Evolutionary conservation across 352 stramenopile species (phyloP).

Genomic region (Globisporangium yorkense): DNA sequence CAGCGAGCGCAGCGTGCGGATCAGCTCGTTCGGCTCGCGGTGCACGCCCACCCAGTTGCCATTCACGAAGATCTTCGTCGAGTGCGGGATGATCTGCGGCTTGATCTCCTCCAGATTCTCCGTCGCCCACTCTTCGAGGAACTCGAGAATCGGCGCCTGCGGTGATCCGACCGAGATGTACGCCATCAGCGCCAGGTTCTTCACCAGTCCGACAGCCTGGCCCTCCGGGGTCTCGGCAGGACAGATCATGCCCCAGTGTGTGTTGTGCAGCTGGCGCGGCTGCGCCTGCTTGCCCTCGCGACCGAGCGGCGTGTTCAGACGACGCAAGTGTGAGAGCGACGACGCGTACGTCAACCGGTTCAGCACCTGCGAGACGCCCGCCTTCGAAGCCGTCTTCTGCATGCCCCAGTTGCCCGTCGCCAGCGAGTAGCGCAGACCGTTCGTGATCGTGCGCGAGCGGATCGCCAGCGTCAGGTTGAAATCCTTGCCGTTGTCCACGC

Average conservation of each 20-base stretch:
- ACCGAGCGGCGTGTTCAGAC: slow-evolving; percentile 98
- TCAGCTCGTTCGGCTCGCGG: slow-evolving; percentile 94
- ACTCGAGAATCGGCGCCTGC: slow-evolving; percentile 96
- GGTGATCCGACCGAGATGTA: slow-evolving; percentile 95
- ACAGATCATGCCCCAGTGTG: slow-evolving; percentile 99
- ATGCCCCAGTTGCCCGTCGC: slow-evolving; percentile 99
- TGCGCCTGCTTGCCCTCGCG: slow-evolving; percentile 99
- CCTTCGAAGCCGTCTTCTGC: slow-evolving; percentile 92
- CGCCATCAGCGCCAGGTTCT: slow-evolving; percentile 99
- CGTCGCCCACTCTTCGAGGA: slow-evolving; percentile 98
- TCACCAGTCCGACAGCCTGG: slow-evolving; percentile 93
- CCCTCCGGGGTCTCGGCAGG: slow-evolving; percentile 94
- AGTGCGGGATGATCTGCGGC: slow-evolving; percentile 95
- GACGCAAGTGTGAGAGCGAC: slow-evolving; percentile 97
- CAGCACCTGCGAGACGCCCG: slow-evolving; percentile 98
- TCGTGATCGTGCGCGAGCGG: slow-evolving; percentile 97
- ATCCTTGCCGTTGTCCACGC: slow-evolving; percentile 89
- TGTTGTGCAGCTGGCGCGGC: slow-evolving; percentile 99
- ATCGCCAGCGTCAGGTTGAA: slow-evolving; percentile 98
- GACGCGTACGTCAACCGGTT: slow-evolving; percentile 99
- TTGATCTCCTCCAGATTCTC: slow-evolving; percentile 98
- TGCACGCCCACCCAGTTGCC: slow-evolving; percentile 99
- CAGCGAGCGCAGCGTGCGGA: slow-evolving; percentile 93
- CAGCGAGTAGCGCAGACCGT: slow-evolving; percentile 98
- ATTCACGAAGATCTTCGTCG: slow-evolving; percentile 99